phyloP scores from a whole-genome alignment of 2,329 filamentous ascomycete species.

The Ciborinia camelliae region DNA sequence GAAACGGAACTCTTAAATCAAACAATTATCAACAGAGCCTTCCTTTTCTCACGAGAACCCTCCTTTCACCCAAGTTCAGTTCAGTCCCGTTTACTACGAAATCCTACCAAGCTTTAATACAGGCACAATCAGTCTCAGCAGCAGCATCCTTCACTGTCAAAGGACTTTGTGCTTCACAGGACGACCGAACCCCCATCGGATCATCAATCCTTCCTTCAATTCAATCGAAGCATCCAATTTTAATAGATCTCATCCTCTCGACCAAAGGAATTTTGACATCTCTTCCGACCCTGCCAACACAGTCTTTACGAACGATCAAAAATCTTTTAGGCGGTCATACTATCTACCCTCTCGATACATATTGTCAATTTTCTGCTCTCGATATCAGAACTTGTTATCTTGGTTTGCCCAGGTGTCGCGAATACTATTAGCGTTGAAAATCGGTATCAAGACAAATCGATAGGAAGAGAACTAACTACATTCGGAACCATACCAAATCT shows the following conservation, averaged over 20 bases:
- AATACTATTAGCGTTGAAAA: slow-evolving; percentile 19
- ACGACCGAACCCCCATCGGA: slow-evolving; percentile 34
- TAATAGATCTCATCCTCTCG: slow-evolving; percentile 28
- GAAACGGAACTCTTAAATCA: slow-evolving; percentile 10
- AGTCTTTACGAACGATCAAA: slow-evolving; percentile 21
- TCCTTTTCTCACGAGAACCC: slow-evolving; percentile 11
- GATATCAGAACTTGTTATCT: background rate
- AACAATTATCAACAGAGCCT: slow-evolving; percentile 8
- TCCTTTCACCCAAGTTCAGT: background rate
- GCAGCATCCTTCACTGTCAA: slow-evolving; percentile 19
- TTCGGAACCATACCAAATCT: slow-evolving; percentile 29
- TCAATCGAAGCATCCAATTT: slow-evolving; percentile 25
- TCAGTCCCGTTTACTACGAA: background rate
- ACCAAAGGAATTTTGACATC: slow-evolving; percentile 11
- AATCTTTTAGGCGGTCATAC: slow-evolving; percentile 6
- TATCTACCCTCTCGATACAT: slow-evolving; percentile 8
- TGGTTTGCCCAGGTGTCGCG: background rate
- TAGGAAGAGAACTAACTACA: slow-evolving; percentile 25
- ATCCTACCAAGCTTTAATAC: slow-evolving; percentile 14
- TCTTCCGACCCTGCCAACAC: slow-evolving; percentile 23
- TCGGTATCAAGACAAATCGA: slow-evolving; percentile 18
- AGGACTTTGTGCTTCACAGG: slow-evolving; percentile 31
- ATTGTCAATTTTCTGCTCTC: background rate
- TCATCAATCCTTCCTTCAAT: slow-evolving; percentile 29
- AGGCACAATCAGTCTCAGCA: slow-evolving; percentile 19